Evolutionary conservation across 768 basidiomycete genomes (phyloP).

Genomic region (Agaricus subrufescens): DNA sequence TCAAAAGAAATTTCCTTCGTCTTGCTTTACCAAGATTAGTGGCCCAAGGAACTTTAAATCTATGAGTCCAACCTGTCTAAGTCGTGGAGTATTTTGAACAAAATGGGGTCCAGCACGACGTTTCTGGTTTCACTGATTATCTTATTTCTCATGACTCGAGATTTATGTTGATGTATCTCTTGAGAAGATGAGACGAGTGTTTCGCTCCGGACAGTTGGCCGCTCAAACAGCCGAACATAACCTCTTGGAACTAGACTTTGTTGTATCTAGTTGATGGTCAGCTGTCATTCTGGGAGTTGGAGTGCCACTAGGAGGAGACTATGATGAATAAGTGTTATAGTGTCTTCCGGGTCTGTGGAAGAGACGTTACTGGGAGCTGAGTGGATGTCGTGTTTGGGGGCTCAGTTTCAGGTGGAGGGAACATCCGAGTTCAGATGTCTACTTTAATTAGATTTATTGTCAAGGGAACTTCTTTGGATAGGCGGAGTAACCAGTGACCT

Average conservation of each 20-base stretch:
- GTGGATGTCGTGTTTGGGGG: conserved; percentile 7
- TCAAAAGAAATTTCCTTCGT: no score
- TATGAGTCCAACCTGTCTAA: conserved; percentile 5
- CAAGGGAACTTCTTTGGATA: conserved; percentile 8
- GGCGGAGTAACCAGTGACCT: conserved; percentile 19
- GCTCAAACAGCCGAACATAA: conserved; percentile 7
- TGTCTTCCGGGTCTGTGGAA: conserved; percentile 8
- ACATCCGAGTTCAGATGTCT: conserved; percentile 18
- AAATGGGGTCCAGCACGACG: conserved; percentile 1
- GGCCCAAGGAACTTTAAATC: no score
- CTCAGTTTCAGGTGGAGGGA: not conserved
- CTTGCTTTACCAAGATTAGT: no score
- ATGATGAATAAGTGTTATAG: conserved; percentile 10
- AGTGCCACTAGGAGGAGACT: conserved; percentile 8
- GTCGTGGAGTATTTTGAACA: not conserved
- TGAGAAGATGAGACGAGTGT: not conserved
- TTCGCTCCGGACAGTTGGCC: no score
- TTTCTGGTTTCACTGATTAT: not conserved
- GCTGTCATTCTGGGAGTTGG: conserved; percentile 3
- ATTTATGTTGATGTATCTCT: not conserved
- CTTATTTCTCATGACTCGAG: not conserved
- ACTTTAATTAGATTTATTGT: conserved; percentile 13
- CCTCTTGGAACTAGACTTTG: conserved; percentile 6
- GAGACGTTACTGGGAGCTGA: not conserved
- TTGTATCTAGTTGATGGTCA: conserved; percentile 4